phyloP scores from a whole-genome alignment of 2,329 filamentous ascomycete species.

The Colletotrichum tanaceti region DNA sequence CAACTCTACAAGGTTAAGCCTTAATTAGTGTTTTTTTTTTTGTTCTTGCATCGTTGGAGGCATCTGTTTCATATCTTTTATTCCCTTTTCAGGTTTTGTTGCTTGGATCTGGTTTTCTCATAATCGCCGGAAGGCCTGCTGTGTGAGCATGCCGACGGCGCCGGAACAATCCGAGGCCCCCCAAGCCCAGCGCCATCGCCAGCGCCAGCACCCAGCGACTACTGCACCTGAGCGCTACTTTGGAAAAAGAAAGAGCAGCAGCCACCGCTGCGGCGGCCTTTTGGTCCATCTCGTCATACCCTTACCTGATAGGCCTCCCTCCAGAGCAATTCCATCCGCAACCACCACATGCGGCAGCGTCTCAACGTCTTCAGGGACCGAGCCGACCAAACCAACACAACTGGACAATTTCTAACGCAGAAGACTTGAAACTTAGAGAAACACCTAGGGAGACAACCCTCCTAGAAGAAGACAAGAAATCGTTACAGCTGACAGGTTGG shows the following conservation, averaged over 20 bases:
- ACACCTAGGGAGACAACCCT: too few relatives aligned
- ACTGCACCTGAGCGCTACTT: neutral
- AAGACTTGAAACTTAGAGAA: too few relatives aligned
- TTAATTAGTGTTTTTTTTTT: neutral
- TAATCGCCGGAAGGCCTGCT: neutral
- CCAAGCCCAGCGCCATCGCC: neutral
- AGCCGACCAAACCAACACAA: neutral
- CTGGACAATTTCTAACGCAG: too few relatives aligned
- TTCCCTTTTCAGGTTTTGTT: neutral
- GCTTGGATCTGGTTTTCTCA: neutral
- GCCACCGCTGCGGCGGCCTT: constrained; percentile 4
- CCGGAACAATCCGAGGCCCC: constrained; percentile 9
- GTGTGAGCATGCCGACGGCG: constrained; percentile 4
- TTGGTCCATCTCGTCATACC: constrained; percentile 23
- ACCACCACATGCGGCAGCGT: neutral
- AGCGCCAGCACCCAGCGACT: neutral
- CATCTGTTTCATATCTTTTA: neutral
- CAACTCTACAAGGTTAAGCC: constrained; percentile 16
- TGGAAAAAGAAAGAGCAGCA: neutral
- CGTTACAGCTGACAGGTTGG: constrained; percentile 30
- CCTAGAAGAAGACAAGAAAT: neutral
- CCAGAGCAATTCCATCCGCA: neutral
- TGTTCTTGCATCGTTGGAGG: neutral
- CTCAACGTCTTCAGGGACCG: neutral
- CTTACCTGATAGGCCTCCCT: neutral